Conservation (phyloP, 2,329 filamentous ascomycete genomes). For the Pseudogymnoascus sp. region DNA sequence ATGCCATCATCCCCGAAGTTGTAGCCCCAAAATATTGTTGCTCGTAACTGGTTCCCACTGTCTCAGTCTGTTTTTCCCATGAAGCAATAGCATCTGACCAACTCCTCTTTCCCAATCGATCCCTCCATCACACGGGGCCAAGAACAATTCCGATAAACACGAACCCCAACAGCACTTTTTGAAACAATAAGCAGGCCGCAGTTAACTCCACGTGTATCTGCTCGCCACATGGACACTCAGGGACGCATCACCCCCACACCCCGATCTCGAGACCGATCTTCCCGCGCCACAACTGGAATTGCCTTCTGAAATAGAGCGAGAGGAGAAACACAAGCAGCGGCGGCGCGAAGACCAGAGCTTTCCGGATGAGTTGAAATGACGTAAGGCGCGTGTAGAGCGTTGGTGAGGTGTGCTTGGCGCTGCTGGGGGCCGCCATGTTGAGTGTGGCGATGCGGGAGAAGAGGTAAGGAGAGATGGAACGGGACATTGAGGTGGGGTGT, state of each 20-base stretch:
- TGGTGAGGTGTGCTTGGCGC: neutral
- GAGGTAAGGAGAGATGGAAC: neutral
- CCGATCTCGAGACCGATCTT: slow-evolving; percentile 1
- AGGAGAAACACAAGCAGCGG: slow-evolving; percentile 5
- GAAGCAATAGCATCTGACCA: neutral
- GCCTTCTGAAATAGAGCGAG: neutral
- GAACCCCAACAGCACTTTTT: neutral
- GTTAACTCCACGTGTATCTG: neutral
- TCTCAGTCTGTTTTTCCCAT: neutral
- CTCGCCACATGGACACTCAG: neutral
- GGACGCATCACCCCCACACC: neutral
- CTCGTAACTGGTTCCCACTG: neutral
- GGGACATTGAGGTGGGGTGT: neutral
- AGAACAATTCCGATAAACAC: neutral
- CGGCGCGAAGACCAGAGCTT: neutral
- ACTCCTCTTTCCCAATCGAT: neutral
- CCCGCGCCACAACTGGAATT: slow-evolving; percentile 3
- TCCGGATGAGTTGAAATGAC: neutral
- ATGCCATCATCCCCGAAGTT: too few species aligned
- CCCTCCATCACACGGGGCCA: neutral
- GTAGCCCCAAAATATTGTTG: too few species aligned
- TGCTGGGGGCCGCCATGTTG: slow-evolving; percentile 1
- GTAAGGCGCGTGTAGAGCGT: neutral
- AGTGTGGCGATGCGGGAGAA: neutral
- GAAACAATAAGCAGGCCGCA: neutral